These are phyloP conservation scores for Pestalotiopsis sp. DNA, from an alignment of 2,329 filamentous ascomycete genomes.

Conservation along the genomic window DNA sequence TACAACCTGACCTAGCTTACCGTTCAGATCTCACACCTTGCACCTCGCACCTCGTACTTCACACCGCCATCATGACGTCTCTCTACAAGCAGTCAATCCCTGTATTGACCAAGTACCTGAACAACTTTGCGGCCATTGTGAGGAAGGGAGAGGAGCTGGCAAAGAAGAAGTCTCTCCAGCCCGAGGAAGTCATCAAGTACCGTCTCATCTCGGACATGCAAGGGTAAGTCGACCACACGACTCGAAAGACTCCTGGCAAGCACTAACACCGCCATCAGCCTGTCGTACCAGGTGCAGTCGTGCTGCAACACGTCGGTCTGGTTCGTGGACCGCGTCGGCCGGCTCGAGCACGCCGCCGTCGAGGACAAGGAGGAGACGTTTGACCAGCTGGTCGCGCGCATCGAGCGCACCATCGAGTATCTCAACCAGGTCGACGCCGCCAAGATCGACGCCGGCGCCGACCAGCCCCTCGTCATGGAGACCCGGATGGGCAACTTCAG, in stretches of 20 bases:
- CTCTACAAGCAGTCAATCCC: constrained; percentile 23
- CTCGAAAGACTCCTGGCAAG: neutral
- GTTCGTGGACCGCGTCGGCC: constrained; percentile 18
- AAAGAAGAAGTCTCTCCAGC: constrained; percentile 18
- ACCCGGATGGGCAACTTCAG: constrained; percentile 22
- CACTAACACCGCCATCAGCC: constrained; percentile 5
- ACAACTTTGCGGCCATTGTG: constrained; percentile 14
- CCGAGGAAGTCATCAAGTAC: constrained; percentile 16
- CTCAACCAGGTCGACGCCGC: constrained; percentile 45
- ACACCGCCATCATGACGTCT: constrained; percentile 14
- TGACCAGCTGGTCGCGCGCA: constrained; percentile 47
- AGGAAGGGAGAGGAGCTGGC: constrained; percentile 14
- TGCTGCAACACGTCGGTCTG: constrained; percentile 20
- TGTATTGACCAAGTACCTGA: constrained; percentile 18
- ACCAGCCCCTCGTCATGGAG: constrained; percentile 39
- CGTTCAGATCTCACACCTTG: neutral
- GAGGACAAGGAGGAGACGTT: constrained; percentile 46
- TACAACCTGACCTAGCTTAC: neutral
- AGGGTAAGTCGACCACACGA: constrained; percentile 12
- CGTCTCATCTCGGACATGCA: constrained; percentile 18
- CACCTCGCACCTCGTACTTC: too few relatives aligned
- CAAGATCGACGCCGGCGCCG: constrained; percentile 45
- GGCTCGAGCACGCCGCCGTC: constrained; percentile 15
- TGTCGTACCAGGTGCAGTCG: constrained; percentile 18
- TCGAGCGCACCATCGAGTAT: constrained; percentile 48